Evolutionary conservation across 1,139 yeast genomes (phyloP), one percentile per base, ranked within the genome.

Genomic region (Geotrichum carabidarum): DNA sequence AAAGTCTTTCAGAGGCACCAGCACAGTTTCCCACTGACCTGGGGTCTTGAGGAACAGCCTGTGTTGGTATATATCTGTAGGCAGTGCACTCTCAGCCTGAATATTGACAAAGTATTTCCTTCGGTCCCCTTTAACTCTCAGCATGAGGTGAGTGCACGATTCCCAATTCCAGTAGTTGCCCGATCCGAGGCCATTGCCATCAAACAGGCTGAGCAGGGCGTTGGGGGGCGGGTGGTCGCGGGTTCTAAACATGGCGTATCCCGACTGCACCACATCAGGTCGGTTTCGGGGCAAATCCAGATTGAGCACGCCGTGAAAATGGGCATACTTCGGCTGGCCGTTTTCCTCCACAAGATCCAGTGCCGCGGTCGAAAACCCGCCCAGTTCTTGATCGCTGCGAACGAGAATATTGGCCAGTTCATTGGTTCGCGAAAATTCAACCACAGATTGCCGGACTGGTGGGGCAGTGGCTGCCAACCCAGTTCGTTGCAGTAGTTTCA

Each of bases 191-290:
- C 37, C 62, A 63, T 59, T 65, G 66, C 48, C 63, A 53, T 51
- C 67, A 53, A 67, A 62, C 49, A 67, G 59, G 32, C 71, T 68
- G 9, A 61, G 50, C 58, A 65, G 56, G 4, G 53, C 32, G 32
- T 35, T 18, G 18, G 58, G 37, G 18, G 41, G 40, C n/a, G 47
- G 43, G 61, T 78, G 82, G 65, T 85, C 88, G 60, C 74, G 78
- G 1, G 95, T 86, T 60, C 95, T 78, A 71, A 86, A 86, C 94
- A 88, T 86, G 49, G 95, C 90, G 71, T 88, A 88, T 1, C 96
- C 96, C 6, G 88, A 80, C 51, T 86, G 76, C 15, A 83, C 78
- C 41, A 86, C 79, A 51, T 81, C 84, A 0, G 90, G 89, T 47
- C 80, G 76, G 60, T 81, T 80, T 58, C 81, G 78, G 15, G 95